phyloP scores from a whole-genome alignment of 345 rosid genomes.

The Gossypium anomalum region DNA sequence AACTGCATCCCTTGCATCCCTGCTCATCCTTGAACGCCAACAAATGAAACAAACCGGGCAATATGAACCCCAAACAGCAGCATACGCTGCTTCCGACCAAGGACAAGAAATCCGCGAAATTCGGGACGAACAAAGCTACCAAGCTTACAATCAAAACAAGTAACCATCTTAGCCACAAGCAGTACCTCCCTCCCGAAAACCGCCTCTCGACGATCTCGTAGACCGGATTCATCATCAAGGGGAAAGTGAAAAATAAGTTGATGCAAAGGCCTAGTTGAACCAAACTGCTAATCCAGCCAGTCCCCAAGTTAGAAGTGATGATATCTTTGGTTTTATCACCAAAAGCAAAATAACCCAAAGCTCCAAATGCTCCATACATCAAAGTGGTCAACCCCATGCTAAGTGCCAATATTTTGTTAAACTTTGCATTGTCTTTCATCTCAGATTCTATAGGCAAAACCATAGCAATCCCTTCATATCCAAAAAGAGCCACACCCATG shows the following conservation, averaged over 20 bases:
- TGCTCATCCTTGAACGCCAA: constrained; percentile 71
- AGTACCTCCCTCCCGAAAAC: constrained; percentile 49
- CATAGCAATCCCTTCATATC: constrained; percentile 81
- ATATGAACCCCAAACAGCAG: constrained; percentile 67
- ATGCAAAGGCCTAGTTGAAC: constrained; percentile 80
- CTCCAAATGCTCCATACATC: constrained; percentile 64
- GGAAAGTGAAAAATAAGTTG: constrained; percentile 86
- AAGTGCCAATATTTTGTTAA: constrained; percentile 48
- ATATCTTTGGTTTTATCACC: constrained; percentile 67
- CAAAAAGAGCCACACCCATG: constrained; percentile 73
- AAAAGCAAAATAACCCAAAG: constrained; percentile 73
- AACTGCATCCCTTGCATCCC: constrained; percentile 47
- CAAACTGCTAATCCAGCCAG: constrained; percentile 49
- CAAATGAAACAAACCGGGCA: constrained; percentile 78
- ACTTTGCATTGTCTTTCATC: constrained; percentile 48
- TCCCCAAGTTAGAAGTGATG: constrained; percentile 68
- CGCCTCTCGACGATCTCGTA: constrained; percentile 83
- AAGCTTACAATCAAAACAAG: constrained; percentile 56
- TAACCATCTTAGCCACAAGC: constrained; percentile 77
- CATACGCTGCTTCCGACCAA: constrained; percentile 89
- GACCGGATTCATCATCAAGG: constrained; percentile 89
- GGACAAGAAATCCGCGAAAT: constrained; percentile 81
- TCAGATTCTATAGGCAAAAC: constrained; percentile 73
- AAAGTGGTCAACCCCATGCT: constrained; percentile 54
- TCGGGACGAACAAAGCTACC: constrained; percentile 73